Conservation (phyloP, 2,329 filamentous ascomycete species). For the Neopestalotiopsis clavispora region DNA sequence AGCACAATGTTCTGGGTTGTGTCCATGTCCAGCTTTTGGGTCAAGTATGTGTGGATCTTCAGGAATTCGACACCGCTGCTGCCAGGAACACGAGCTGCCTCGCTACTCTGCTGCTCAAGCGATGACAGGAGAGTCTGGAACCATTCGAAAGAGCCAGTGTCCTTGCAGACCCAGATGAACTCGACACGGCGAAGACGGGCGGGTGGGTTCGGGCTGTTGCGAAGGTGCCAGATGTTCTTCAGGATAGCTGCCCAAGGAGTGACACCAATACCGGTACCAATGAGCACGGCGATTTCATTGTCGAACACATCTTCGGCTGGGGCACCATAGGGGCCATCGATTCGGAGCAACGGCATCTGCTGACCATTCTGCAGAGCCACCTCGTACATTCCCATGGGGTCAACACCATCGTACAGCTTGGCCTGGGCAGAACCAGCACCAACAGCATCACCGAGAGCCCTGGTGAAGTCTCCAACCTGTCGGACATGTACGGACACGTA, state of each 20-base stretch:
- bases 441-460: slow-evolving; percentile 91
- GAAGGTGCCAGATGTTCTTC: slow-evolving; percentile 98
- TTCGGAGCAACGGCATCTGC: slow-evolving; percentile 85
- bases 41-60: slow-evolving; percentile 97
- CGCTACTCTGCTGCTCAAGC: slow-evolving; percentile 82
- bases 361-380: slow-evolving; percentile 93
- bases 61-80: slow-evolving; percentile 82
- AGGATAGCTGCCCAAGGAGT: slow-evolving; percentile 86
- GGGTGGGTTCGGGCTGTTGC: slow-evolving; percentile 87
- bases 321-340: slow-evolving; percentile 95
- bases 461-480: slow-evolving; percentile 96
- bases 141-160: slow-evolving; percentile 97
- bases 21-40: slow-evolving; percentile 88
- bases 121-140: slow-evolving; percentile 93
- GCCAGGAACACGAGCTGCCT: slow-evolving; percentile 69
- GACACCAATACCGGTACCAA: slow-evolving; percentile 86
- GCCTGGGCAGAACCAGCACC: slow-evolving; percentile 87
- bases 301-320: slow-evolving; percentile 97
- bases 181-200: slow-evolving; percentile 90
- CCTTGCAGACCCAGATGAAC: slow-evolving; percentile 98
- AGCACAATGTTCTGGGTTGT: slow-evolving; percentile 96
- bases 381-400: slow-evolving; percentile 97
- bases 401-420: slow-evolving; percentile 88
- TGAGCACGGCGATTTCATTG: slow-evolving; percentile 85
- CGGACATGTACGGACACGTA: slow-evolving; percentile 95